Evolutionary conservation across 192 early-diverging fungal genomes (phyloP).

Genomic region (Entomortierella beljakovae): DNA sequence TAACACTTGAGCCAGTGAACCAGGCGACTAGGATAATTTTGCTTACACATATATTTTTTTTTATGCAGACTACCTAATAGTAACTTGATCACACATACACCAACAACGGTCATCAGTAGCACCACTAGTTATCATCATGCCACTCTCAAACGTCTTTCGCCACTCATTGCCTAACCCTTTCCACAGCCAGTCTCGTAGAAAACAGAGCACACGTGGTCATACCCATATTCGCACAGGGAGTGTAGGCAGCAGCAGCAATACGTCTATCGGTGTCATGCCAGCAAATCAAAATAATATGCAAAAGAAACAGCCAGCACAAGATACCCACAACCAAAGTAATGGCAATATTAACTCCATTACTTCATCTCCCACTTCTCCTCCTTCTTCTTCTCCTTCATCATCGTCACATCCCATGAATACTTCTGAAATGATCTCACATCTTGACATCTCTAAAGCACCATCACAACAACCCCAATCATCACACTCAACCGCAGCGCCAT

Average conservation of each 20-base stretch:
- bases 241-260: neutral
- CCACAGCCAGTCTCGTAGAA: conserved; percentile 12
- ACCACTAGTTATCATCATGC: conserved; percentile 1
- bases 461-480: too few species aligned
- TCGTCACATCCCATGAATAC: neutral
- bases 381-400: neutral
- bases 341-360: neutral
- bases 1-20: too few species aligned
- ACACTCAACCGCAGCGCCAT: too few species aligned
- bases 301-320: neutral
- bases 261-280: neutral
- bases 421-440: neutral
- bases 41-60: neutral
- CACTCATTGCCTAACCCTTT: conserved; percentile 19
- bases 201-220: neutral
- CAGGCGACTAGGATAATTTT: too few species aligned
- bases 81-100: neutral
- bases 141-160: conserved; percentile 33
- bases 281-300: neutral
- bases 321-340: neutral
- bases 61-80: neutral
- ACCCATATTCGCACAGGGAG: neutral
- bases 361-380: neutral
- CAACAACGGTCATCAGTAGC: neutral
- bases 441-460: neutral